Conservation (phyloP, 495 filamentous ascomycete genomes). For the Cercophora sp. region DNA sequence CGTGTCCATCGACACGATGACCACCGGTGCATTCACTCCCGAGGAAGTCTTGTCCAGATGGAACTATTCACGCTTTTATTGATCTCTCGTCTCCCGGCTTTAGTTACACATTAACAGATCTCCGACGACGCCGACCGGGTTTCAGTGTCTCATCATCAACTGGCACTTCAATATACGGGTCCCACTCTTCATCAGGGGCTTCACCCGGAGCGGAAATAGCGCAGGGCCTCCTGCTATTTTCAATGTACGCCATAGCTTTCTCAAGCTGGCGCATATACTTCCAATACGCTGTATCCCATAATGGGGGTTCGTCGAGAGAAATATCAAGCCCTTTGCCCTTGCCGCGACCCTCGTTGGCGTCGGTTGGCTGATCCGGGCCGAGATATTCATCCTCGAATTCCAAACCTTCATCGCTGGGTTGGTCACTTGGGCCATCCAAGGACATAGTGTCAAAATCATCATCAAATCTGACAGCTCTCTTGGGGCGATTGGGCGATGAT, state of each 20-base stretch:
- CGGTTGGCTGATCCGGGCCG: too few species aligned
- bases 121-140: too few species aligned
- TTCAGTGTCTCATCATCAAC: neutral
- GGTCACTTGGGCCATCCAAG: neutral
- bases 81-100: too few species aligned
- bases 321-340: neutral
- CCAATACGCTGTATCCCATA: neutral
- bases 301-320: neutral
- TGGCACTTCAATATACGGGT: neutral
- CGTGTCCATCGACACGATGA: too few species aligned
- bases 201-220: neutral
- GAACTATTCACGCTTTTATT: too few species aligned
- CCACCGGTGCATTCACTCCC: too few species aligned
- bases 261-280: neutral
- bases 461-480: neutral
- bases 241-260: neutral
- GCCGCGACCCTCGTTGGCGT: too few species aligned
- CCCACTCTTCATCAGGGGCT: neutral
- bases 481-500: neutral
- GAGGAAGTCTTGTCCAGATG: too few species aligned
- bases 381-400: neutral
- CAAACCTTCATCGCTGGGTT: neutral
- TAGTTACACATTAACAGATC: too few species aligned
- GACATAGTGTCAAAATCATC: neutral
- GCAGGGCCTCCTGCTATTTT: neutral